Evolutionary conservation across 306 rosid genomes (phyloP), one percentile per base, ranked within the genome.

Genomic region (Clitoria ternatea): DNA sequence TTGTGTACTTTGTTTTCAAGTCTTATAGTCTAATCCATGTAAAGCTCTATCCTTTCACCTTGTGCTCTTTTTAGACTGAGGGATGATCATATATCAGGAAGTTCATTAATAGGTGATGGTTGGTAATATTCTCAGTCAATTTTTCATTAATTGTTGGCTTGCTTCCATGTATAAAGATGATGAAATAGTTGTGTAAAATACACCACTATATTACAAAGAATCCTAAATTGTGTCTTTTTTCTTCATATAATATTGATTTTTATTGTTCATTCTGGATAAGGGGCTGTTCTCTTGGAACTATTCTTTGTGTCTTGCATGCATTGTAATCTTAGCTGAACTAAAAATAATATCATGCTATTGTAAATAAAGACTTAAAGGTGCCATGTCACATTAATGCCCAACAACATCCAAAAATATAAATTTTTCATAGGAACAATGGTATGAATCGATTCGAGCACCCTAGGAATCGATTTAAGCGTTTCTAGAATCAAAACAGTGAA

Each of bases 11-110:
- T 40, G 14, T 66, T 66, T 45, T 82, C 53, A 18, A 47, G 67
- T 62, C 74, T 69, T 61, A 77, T 96, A 89, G 99, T 82, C 72
- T 87, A 86, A 85, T 87, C 91, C 56, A 59, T 91, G 77, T 83
- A 84, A 83, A 95, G 93, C 87, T 87, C 99, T 69, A 91, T 95
- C 73, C 99, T 97, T 14, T 89, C 96, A 48, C 96, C 96, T 74
- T 97, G 96, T 0, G 82, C 88, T 73, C 90, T 89, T 84, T 95
- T 95, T 76, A 91, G 64, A 77, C 83, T 85, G 65, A 89, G 96
- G 81, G 99, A 95, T 70, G 97, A 91, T 77, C 92, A 89, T 74
- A 63, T 91, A 78, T 89, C 99, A 2, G 99, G 96, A 85, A 95
- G 97, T 83, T 89, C 99, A 6, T 80, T 95, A 71, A 95, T 87